Conservation (phyloP, 164 flowering plant genomes). For the Annona squamosa region DNA sequence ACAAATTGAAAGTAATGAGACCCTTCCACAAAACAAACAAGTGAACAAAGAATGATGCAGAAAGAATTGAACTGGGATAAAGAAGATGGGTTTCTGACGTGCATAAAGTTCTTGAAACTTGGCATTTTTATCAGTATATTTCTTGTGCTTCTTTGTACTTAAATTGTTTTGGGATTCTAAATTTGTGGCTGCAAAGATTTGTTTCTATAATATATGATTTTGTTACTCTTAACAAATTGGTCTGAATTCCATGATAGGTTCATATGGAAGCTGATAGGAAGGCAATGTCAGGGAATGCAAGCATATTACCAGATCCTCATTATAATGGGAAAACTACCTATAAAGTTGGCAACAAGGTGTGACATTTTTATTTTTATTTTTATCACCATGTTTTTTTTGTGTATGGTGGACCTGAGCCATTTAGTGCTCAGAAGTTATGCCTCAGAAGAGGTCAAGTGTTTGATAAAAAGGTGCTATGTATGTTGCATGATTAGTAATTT, state of each 20-base stretch:
- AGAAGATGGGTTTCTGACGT: background rate
- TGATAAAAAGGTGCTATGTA: too few species aligned
- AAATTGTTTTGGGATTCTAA: background rate
- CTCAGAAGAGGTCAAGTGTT: too few species aligned
- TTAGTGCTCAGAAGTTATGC: too few species aligned
- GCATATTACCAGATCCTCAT: constrained; percentile 29
- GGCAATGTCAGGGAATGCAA: constrained; percentile 52
- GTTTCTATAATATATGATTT: background rate
- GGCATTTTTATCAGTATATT: background rate
- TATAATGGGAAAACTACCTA: constrained; percentile 61
- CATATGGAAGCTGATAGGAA: constrained; percentile 94
- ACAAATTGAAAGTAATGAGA: too few species aligned
- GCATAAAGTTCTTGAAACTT: background rate
- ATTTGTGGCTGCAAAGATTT: background rate
- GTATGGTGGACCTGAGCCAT: background rate
- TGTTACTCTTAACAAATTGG: background rate
- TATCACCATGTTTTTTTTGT: background rate
- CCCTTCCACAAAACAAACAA: too few species aligned
- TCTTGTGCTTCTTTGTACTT: background rate
- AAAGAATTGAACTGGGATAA: background rate
- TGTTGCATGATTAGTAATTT: too few species aligned
- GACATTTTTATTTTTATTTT: background rate
- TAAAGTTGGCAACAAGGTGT: constrained; percentile 85
- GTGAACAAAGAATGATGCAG: too few species aligned
- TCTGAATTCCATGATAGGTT: constrained; percentile 38